A percentile compares a stretch with the other conserved stretches of the same genome.
Conservation (phyloP, 805 yeast genomes). For the Wickerhamiella lipophila region DNA sequence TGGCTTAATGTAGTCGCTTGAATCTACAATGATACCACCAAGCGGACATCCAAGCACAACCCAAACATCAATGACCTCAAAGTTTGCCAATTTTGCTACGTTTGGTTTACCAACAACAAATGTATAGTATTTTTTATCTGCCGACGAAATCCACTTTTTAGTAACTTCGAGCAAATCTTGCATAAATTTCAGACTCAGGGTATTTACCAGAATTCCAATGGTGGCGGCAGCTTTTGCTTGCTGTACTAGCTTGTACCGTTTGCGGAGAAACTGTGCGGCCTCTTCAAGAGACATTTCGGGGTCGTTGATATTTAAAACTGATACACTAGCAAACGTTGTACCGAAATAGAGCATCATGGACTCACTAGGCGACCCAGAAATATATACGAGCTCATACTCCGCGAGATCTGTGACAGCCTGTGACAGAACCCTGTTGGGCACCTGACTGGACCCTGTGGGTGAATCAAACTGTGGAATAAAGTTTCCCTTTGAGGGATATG, state of each 20-base stretch:
- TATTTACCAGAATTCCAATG: slow-evolving; percentile 80
- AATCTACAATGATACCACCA: slow-evolving; percentile 79
- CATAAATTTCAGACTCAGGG: slow-evolving; percentile 69
- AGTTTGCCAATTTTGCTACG: slow-evolving; percentile 91
- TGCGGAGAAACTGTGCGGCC: slow-evolving; percentile 68
- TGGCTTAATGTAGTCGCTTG: slow-evolving; percentile 69
- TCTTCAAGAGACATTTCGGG: neutral
- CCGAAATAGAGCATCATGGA: slow-evolving; percentile 66
- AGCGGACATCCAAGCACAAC: slow-evolving; percentile 89
- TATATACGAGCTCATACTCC: slow-evolving; percentile 50
- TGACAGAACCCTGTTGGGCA: slow-evolving; percentile 15
- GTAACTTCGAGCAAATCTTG: slow-evolving; percentile 51
- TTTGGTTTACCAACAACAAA: slow-evolving; percentile 97
- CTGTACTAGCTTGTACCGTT: slow-evolving; percentile 75
- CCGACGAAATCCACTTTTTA: slow-evolving; percentile 46
- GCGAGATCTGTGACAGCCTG: slow-evolving; percentile 22
- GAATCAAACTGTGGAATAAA: slow-evolving; percentile 15
- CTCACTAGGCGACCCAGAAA: slow-evolving; percentile 43
- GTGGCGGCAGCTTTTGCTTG: slow-evolving; percentile 86
- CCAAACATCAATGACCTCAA: slow-evolving; percentile 91
- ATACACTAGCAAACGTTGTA: slow-evolving; percentile 42
- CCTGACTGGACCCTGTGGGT: neutral
- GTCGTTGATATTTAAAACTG: slow-evolving; percentile 7
- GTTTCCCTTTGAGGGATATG: slow-evolving; percentile 17
- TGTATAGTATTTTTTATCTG: slow-evolving; percentile 83